Evolutionary conservation across 2,329 filamentous ascomycete species (phyloP).

Genomic region (Xylaria sp.): DNA sequence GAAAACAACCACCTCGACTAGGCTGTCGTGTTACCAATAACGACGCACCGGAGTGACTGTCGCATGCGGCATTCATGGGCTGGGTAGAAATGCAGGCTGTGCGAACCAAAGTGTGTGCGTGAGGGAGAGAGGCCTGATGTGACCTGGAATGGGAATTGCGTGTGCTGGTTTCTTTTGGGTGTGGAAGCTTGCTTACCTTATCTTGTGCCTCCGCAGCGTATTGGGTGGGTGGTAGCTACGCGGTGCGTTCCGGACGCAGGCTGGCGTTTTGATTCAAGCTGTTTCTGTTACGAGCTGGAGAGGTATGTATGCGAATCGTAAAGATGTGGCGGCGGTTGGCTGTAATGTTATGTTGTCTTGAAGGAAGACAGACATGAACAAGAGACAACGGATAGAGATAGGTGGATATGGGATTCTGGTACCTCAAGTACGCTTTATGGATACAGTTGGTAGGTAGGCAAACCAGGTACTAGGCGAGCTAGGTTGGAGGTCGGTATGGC

Average conservation of each 20-base stretch:
- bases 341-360: conserved; percentile 9
- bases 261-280: conserved; percentile 17
- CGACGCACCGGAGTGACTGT: conserved; percentile 15
- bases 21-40: conserved; percentile 36
- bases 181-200: conserved; percentile 26
- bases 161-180: conserved; percentile 13
- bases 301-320: conserved; percentile 5
- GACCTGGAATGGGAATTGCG: conserved; percentile 26
- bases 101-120: conserved; percentile 15
- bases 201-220: conserved; percentile 12
- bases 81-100: conserved; percentile 33
- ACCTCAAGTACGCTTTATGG: neutral
- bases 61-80: conserved; percentile 30
- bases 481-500: neutral
- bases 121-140: conserved; percentile 27
- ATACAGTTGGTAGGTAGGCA: conserved; percentile 1
- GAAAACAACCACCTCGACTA: conserved; percentile 22
- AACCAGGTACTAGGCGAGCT: neutral
- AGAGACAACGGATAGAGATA: neutral
- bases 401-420: neutral
- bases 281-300: neutral
- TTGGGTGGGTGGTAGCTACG: neutral
- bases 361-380: neutral
- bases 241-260: conserved; percentile 31
- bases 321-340: conserved; percentile 2